Conservation (phyloP, 2,329 filamentous ascomycete species). For the Hypomyces rosellus region DNA sequence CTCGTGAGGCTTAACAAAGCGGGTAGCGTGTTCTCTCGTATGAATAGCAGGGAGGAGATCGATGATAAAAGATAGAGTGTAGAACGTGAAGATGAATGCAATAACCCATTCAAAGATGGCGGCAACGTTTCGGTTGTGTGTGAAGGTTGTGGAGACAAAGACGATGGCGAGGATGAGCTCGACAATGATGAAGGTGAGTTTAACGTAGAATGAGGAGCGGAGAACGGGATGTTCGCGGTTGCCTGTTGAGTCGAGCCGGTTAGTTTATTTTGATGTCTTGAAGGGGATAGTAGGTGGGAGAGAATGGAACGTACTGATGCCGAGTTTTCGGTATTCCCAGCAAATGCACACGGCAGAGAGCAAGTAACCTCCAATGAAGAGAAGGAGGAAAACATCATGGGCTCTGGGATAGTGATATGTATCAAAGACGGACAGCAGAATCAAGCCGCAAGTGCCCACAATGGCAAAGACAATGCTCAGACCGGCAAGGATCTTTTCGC, state of each 20-base stretch:
- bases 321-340: constrained; percentile 81
- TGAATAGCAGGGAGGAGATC: constrained; percentile 76
- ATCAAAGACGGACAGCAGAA: constrained; percentile 81
- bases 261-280: constrained; percentile 1
- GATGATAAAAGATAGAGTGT: constrained; percentile 78
- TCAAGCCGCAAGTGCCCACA: constrained; percentile 71
- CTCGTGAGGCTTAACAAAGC: constrained; percentile 26
- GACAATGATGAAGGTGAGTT: constrained; percentile 75
- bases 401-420: constrained; percentile 58
- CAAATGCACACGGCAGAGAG: constrained; percentile 83
- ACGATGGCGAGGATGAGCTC: constrained; percentile 68
- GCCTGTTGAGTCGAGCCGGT: constrained; percentile 32
- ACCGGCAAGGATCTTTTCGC: constrained; percentile 56
- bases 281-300: not conserved
- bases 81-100: constrained; percentile 80
- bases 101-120: constrained; percentile 77
- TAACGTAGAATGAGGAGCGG: constrained; percentile 76
- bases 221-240: constrained; percentile 72
- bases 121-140: constrained; percentile 50
- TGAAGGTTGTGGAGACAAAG: constrained; percentile 53
- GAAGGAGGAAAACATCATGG: constrained; percentile 69
- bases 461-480: constrained; percentile 63
- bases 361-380: constrained; percentile 85
- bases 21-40: constrained; percentile 37
- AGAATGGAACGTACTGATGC: constrained; percentile 49